These are phyloP conservation scores for Globisporangium middletonii DNA, from an alignment of 352 stramenopile genomes.

Conservation along the genomic window DNA sequence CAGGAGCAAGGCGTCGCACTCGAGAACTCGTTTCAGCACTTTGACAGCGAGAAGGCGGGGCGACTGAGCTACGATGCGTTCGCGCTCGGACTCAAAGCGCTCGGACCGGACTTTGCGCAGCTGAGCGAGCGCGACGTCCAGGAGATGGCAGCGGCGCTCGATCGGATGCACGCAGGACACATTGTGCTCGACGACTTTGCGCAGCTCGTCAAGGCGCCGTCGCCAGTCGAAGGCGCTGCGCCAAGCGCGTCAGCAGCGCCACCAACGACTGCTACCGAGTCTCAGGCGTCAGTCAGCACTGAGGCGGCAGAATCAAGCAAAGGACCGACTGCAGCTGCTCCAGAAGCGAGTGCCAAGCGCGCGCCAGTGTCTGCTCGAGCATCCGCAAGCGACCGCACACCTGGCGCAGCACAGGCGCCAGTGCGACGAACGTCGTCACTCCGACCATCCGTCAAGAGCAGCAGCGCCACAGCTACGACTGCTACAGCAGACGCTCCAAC, in stretches of 20 bases:
- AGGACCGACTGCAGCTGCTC: neutral
- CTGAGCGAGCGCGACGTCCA: constrained; percentile 25
- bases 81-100: constrained; percentile 24
- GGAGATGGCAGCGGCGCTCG: constrained; percentile 31
- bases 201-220: constrained; percentile 16
- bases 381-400: neutral
- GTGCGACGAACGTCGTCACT: constrained; percentile 15
- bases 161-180: constrained; percentile 19
- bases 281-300: neutral
- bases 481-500: neutral
- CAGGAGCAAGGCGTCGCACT: constrained; percentile 42
- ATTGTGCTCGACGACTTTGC: constrained; percentile 40
- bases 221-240: neutral
- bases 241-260: neutral
- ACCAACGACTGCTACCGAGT: neutral
- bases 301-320: neutral
- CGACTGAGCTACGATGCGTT: constrained; percentile 58
- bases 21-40: constrained; percentile 58
- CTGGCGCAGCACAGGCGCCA: neutral
- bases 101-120: constrained; percentile 31
- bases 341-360: neutral
- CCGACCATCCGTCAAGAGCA: constrained; percentile 1
- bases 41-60: constrained; percentile 66
- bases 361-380: constrained; percentile 3
- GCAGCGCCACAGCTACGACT: too few species aligned